Base-by-base conservation (phyloP, 768 basidiomycete species). In the Rhodocollybia butyracea region DNA sequence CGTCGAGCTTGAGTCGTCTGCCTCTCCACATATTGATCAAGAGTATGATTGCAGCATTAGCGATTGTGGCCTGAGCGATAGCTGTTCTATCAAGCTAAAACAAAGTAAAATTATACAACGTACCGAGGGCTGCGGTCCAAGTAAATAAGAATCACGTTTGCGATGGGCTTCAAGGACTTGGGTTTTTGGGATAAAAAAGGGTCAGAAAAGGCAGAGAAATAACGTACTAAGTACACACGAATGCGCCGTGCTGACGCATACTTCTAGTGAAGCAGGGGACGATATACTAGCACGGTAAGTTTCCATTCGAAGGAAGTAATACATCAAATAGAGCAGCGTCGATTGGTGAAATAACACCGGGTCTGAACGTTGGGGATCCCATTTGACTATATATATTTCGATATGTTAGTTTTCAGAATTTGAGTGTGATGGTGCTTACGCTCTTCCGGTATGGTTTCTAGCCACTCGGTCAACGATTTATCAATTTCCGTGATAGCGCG, bases 171-270 rank as follows among this genome's bases (percentile, higher is more conserved):
- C 43, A 13, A 45, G 6, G 7, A 45, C n/a, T 5, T 24, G 43
- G n/a, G n/a, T n/a, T n/a, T n/a, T n/a, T n/a, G n/a, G n/a, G n/a
- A n/a, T n/a, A n/a, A n/a, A n/a, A n/a, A n/a, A n/a, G n/a, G n/a
- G n/a, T n/a, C n/a, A n/a, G n/a, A n/a, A n/a, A n/a, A n/a, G n/a
- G n/a, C n/a, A n/a, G n/a, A n/a, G n/a, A n/a, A n/a, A n/a, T n/a
- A n/a, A n/a, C 36, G 36, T n/a, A 11, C n/a, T n/a, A 11, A 38
- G 11, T n/a, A 50, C n/a, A 34, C 81, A 86, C 1, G 88, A 89
- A 7, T 89, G 76, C 2, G 92, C 88, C 0, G 92, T 85, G 57
- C 92, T 93, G n/a, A 86, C 84, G 66, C 91, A 93, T 51, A 94
- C 92, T 0, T 89, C 88, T 30, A 93, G 73, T 0, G 90, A 63